A percentile compares a stretch with the other conserved stretches of the same genome.
Evolutionary conservation across 805 yeast species (phyloP).

Genomic region (Spathaspora girioi): DNA sequence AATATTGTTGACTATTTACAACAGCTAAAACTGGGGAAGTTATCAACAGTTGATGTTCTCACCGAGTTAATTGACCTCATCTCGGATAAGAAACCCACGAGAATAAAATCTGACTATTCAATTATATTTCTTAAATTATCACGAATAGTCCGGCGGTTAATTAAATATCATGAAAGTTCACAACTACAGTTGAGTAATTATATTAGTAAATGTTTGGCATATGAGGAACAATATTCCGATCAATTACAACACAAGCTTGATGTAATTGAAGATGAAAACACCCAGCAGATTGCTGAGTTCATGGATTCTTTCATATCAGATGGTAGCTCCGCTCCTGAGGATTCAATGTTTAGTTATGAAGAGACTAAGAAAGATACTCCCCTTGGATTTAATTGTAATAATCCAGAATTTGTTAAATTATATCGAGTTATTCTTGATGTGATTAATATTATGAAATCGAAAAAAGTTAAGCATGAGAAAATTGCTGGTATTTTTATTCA

Average conservation of each 20-base stretch:
- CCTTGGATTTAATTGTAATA: conserved; percentile 14
- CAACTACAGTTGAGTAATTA: conserved; percentile 10
- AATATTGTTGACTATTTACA: not conserved
- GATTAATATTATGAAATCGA: not conserved
- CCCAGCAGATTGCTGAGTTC: conserved; percentile 16
- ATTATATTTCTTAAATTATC: conserved; percentile 13
- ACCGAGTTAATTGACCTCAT: not conserved
- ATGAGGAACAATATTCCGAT: conserved; percentile 15
- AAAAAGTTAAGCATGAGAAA: not conserved
- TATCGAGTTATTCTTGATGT: not conserved
- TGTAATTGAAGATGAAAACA: conserved; percentile 13
- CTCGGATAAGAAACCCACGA: conserved; percentile 7
- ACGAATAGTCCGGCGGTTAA: conserved; percentile 12
- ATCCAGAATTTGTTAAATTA: conserved; percentile 13
- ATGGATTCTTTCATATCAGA: conserved; percentile 15
- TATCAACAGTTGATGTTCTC: not conserved
- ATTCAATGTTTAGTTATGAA: conserved; percentile 19
- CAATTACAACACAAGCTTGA: conserved; percentile 13
- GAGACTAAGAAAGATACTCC: conserved; percentile 7
- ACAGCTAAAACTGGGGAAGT: not conserved
- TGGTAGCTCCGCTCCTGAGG: conserved; percentile 11
- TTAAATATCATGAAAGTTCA: conserved; percentile 12
- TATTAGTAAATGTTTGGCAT: conserved; percentile 15
- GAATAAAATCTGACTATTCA: conserved; percentile 16
- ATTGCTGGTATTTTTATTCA: conserved; percentile 1